Conservation (phyloP, 768 basidiomycete genomes). For the Leccinum boreale region DNA sequence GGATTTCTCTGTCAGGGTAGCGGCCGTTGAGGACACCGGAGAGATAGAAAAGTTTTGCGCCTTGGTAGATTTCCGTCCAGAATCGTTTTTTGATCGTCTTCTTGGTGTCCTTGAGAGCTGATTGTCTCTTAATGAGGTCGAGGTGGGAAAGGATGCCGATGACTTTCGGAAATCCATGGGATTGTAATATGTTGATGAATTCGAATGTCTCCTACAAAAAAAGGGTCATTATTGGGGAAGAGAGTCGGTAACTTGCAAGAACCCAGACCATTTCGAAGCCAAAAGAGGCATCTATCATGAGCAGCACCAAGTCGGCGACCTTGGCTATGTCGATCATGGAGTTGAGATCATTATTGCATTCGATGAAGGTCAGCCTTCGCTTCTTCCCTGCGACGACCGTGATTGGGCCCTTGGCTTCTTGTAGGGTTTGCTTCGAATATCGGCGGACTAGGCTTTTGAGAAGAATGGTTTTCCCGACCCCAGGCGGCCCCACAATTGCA, state of each 20-base stretch:
- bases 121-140: conserved; percentile 91
- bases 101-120: conserved; percentile 84
- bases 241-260: neutral
- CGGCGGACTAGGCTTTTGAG: conserved; percentile 87
- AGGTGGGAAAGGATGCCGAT: conserved; percentile 95
- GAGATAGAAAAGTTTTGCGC: conserved; percentile 97
- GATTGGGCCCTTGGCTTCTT: conserved; percentile 87
- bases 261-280: conserved; percentile 94
- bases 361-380: conserved; percentile 90
- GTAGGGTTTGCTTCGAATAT: conserved; percentile 91
- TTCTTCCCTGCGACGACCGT: conserved; percentile 95
- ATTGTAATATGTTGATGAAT: conserved; percentile 94
- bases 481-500: conserved; percentile 93
- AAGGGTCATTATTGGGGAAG: neutral
- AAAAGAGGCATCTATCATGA: conserved; percentile 97
- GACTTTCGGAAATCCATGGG: conserved; percentile 98
- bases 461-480: conserved; percentile 94
- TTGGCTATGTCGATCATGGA: conserved; percentile 99
- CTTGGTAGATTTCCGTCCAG: conserved; percentile 99
- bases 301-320: conserved; percentile 90
- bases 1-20: conserved; percentile 94
- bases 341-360: conserved; percentile 96
- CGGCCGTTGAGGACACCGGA: conserved; percentile 96
- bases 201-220: conserved; percentile 89
- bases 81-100: conserved; percentile 96